phyloP scores from a whole-genome alignment of 345 rosid genomes.

The Eucalyptus brandiana region DNA sequence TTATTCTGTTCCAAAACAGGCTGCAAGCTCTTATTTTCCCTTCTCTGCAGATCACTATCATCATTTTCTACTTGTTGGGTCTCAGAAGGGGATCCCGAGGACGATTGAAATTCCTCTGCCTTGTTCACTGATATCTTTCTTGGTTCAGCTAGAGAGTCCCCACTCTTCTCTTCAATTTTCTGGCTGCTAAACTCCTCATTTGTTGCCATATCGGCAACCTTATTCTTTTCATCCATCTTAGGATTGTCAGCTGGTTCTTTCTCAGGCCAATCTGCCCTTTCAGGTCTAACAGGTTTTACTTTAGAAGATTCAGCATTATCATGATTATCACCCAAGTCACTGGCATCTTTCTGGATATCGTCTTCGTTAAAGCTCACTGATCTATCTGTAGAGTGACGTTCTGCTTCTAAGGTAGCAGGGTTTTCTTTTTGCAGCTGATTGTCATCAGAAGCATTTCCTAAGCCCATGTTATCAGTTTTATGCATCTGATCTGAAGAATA shows the following conservation, averaged over 20 bases:
- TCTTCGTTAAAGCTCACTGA: constrained; percentile 16
- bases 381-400: constrained; percentile 22
- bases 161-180: constrained; percentile 31
- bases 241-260: constrained; percentile 17
- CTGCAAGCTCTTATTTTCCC: constrained; percentile 31
- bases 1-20: constrained; percentile 30
- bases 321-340: constrained; percentile 20
- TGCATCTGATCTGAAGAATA: constrained; percentile 23
- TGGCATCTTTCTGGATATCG: constrained; percentile 12
- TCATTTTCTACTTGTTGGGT: constrained; percentile 37
- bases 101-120: constrained; percentile 23
- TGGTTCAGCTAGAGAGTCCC: constrained; percentile 30
- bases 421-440: constrained; percentile 15
- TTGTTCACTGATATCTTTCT: constrained; percentile 13
- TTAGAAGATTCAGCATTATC: constrained; percentile 18
- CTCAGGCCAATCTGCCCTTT: constrained; percentile 14
- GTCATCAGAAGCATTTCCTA: constrained; percentile 13
- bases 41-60: constrained; percentile 35
- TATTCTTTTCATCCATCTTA: constrained; percentile 7
- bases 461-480: constrained; percentile 14
- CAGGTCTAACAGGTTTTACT: constrained; percentile 24
- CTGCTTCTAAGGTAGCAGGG: constrained; percentile 16
- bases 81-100: constrained; percentile 31
- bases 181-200: constrained; percentile 12
- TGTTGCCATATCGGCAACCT: constrained; percentile 11